A percentile compares a stretch with the other conserved stretches of the same genome.
phyloP scores from a whole-genome alignment of 176 grass and related monocot genomes.

The Musa itinerans region DNA sequence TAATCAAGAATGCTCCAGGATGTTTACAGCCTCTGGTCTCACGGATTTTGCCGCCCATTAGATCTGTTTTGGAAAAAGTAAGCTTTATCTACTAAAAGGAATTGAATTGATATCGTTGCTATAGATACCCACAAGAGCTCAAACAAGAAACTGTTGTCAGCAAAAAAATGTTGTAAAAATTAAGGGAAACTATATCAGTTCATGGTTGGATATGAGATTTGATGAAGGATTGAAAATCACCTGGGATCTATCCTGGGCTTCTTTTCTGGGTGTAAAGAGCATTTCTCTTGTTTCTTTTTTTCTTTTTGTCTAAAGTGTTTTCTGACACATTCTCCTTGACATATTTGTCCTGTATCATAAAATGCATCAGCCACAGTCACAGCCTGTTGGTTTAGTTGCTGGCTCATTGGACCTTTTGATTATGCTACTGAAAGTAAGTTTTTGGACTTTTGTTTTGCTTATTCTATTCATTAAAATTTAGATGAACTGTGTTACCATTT shows the following conservation, averaged over 20 bases:
- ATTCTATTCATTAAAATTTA: neutral
- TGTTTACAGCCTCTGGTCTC: conserved; percentile 69
- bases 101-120: neutral
- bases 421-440: conserved; percentile 83
- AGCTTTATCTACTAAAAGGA: conserved; percentile 20
- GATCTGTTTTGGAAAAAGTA: conserved; percentile 74
- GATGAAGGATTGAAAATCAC: no score
- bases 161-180: no score
- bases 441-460: conserved; percentile 5
- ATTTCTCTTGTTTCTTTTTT: no score
- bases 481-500: neutral
- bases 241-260: no score
- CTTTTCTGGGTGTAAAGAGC: conserved; percentile 16
- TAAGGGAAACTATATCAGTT: no score
- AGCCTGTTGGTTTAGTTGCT: conserved; percentile 61
- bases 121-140: conserved; percentile 1
- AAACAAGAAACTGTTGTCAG: no score
- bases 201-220: no score
- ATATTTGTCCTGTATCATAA: conserved; percentile 18
- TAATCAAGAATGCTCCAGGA: conserved; percentile 83
- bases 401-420: conserved; percentile 81
- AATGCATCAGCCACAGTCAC: conserved; percentile 59
- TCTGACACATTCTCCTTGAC: conserved; percentile 1
- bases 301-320: neutral
- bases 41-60: conserved; percentile 67